A percentile compares a stretch with the other conserved stretches of the same genome.
phyloP scores from a whole-genome alignment of 2,329 filamentous ascomycete genomes.

The Ophiostoma sp. region DNA sequence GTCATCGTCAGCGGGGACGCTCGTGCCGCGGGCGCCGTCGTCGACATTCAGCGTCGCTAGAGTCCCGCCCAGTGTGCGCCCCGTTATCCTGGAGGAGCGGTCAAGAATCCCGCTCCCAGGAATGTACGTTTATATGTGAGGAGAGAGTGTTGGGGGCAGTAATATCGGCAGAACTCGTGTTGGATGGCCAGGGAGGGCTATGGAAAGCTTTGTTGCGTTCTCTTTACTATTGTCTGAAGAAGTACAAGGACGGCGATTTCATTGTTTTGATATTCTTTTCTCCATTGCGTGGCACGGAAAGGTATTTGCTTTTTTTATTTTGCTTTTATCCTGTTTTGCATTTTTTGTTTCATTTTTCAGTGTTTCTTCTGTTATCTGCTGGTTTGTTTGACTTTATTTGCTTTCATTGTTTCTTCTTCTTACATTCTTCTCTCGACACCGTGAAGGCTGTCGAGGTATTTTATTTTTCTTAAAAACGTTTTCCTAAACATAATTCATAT shows the following conservation, averaged over 20 bases:
- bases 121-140: slow-evolving; percentile 6
- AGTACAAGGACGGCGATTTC: not conserved
- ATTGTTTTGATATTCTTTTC: not conserved
- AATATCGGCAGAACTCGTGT: not conserved
- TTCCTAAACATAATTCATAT: not conserved
- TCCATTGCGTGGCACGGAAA: slow-evolving; percentile 11
- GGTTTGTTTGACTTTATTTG: not conserved
- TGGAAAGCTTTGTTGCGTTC: not conserved
- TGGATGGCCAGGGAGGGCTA: not conserved
- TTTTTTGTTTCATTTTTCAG: not conserved
- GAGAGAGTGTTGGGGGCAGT: not conserved
- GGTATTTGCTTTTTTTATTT: not conserved
- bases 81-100: not conserved
- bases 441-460: not conserved
- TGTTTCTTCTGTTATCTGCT: not conserved
- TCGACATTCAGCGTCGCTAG: not conserved
- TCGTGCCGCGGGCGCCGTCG: not conserved
- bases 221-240: not conserved
- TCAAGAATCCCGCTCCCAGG: not conserved
- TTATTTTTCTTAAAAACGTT: not conserved
- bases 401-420: not conserved
- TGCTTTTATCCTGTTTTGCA: not conserved
- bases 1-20: not conserved
- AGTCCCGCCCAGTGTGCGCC: not conserved
- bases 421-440: not conserved